A percentile compares a stretch with the other conserved stretches of the same genome.
Conservation (phyloP, 345 rosid species). For the Gossypium herbaceum region DNA sequence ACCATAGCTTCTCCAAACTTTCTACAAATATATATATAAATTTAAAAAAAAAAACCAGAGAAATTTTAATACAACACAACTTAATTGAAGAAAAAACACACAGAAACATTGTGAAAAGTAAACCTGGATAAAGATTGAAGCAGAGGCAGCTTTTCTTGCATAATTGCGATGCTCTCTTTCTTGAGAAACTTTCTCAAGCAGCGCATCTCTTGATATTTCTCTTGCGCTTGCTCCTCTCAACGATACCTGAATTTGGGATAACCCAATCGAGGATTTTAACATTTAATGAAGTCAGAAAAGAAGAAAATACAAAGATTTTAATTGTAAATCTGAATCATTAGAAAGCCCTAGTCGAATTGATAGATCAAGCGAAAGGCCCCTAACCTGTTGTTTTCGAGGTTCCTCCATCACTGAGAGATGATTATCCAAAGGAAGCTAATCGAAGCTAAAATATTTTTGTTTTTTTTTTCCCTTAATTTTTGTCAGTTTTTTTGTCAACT, state of each 20-base stretch:
- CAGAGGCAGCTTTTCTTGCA: constrained; percentile 65
- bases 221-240: constrained; percentile 85
- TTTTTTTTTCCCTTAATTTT: no score
- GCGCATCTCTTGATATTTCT: constrained; percentile 89
- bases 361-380: no score
- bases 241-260: constrained; percentile 56
- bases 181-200: constrained; percentile 75
- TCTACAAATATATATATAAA: constrained; percentile 28
- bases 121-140: constrained; percentile 73
- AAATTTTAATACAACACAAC: background rate
- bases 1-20: constrained; percentile 69
- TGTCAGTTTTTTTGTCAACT: background rate
- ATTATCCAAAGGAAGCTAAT: constrained; percentile 8
- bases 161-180: constrained; percentile 81
- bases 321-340: background rate
- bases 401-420: constrained; percentile 47
- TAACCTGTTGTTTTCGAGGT: constrained; percentile 67
- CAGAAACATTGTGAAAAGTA: background rate
- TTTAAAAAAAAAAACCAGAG: background rate
- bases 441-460: background rate
- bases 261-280: constrained; percentile 8
- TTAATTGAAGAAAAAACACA: background rate
- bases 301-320: background rate
- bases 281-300: background rate
- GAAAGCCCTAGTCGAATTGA: background rate